These are phyloP conservation scores for Suhomyces wounanorum DNA, from an alignment of 1,139 yeast genomes.

Conservation along the genomic window DNA sequence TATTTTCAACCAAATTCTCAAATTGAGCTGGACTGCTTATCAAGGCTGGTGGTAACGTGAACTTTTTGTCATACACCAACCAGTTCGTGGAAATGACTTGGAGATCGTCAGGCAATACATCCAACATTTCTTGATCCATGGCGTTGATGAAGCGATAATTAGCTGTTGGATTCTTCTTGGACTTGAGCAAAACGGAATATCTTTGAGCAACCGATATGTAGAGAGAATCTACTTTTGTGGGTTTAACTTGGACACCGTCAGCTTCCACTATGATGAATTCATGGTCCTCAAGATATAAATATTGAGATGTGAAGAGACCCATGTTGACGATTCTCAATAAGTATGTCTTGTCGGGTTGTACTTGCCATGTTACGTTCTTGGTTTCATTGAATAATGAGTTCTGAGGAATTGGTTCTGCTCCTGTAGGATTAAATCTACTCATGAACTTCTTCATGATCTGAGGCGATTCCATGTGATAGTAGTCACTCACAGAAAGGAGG, in stretches of 20 bases:
- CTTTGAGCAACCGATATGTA: slow-evolving; percentile 75
- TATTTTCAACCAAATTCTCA: slow-evolving; percentile 24
- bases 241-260: slow-evolving; percentile 69
- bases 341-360: slow-evolving; percentile 64
- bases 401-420: slow-evolving; percentile 80
- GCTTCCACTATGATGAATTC: slow-evolving; percentile 67
- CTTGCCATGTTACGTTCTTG: slow-evolving; percentile 55
- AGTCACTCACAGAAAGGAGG: slow-evolving; percentile 57
- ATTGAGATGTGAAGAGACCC: slow-evolving; percentile 75
- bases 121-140: slow-evolving; percentile 68
- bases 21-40: slow-evolving; percentile 16
- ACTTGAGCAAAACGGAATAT: slow-evolving; percentile 59
- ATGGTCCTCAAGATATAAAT: slow-evolving; percentile 67
- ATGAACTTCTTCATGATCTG: slow-evolving; percentile 51
- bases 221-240: slow-evolving; percentile 55
- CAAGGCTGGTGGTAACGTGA: slow-evolving; percentile 21
- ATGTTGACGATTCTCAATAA: slow-evolving; percentile 62
- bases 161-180: slow-evolving; percentile 44
- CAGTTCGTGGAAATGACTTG: slow-evolving; percentile 56
- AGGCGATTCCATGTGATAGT: slow-evolving; percentile 57
- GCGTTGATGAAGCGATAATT: slow-evolving; percentile 66
- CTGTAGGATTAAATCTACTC: slow-evolving; percentile 72
- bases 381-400: slow-evolving; percentile 66
- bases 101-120: slow-evolving; percentile 56
- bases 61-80: slow-evolving; percentile 47